phyloP scores from a whole-genome alignment of 345 rosid species.

The Gossypium turneri region DNA sequence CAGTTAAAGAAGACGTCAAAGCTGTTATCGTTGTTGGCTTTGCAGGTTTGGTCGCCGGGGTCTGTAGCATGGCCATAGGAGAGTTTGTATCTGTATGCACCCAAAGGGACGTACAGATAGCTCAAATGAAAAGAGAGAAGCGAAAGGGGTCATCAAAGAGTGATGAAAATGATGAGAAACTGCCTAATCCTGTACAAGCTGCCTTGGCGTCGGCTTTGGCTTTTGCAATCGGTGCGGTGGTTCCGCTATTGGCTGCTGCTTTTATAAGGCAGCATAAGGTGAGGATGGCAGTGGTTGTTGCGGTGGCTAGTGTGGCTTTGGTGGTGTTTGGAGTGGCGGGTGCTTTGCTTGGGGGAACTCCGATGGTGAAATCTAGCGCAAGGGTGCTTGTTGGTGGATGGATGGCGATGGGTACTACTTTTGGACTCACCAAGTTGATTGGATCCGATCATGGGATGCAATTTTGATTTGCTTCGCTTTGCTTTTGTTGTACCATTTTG shows the following conservation, averaged over 20 bases:
- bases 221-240: conserved; percentile 73
- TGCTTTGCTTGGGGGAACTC: neutral
- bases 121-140: conserved; percentile 48
- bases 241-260: conserved; percentile 77
- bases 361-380: neutral
- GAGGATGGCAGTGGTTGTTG: conserved; percentile 58
- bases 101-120: conserved; percentile 55
- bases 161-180: conserved; percentile 21
- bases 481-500: no score
- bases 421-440: conserved; percentile 74
- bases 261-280: conserved; percentile 59
- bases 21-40: conserved; percentile 67
- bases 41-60: conserved; percentile 71
- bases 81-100: conserved; percentile 80
- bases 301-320: conserved; percentile 58
- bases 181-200: conserved; percentile 81
- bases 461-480: conserved; percentile 1
- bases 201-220: conserved; percentile 87
- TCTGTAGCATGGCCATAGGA: conserved; percentile 85
- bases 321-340: conserved; percentile 48
- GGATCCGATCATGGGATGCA: conserved; percentile 50
- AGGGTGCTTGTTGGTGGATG: conserved; percentile 58
- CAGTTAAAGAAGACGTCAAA: conserved; percentile 54
- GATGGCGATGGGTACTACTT: conserved; percentile 89
- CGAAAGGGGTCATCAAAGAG: neutral